Percentiles rank a stretch among this genome's conserved stretches.
Evolutionary conservation across 2,329 filamentous ascomycete species (phyloP).

Genomic region (Fusarium staphyleae): DNA sequence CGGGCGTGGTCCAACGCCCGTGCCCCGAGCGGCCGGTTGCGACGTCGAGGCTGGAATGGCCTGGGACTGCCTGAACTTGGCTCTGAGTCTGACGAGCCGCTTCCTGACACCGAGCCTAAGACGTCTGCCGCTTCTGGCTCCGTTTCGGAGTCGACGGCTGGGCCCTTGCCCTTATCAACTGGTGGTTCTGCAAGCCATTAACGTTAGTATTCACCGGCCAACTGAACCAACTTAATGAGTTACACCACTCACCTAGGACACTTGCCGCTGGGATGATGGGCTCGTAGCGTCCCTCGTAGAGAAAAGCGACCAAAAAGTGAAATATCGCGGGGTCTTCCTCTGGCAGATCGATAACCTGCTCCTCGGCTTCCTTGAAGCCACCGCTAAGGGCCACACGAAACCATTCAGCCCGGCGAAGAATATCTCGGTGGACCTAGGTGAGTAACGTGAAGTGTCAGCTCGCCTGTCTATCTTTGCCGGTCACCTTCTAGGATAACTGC

Average conservation of each 20-base stretch:
- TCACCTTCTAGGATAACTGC: not conserved
- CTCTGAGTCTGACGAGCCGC: conserved; percentile 32
- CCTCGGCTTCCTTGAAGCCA: conserved; percentile 54
- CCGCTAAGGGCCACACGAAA: conserved; percentile 59
- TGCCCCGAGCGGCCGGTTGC: conserved; percentile 13
- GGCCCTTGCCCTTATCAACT: conserved; percentile 53
- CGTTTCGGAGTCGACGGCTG: conserved; percentile 32
- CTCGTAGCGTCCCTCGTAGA: conserved; percentile 56
- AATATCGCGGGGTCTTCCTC: conserved; percentile 61
- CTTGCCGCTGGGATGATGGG: conserved; percentile 54
- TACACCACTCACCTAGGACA: conserved; percentile 46
- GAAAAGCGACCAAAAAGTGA: conserved; percentile 58
- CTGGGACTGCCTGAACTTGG: conserved; percentile 28
- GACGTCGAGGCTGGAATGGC: conserved; percentile 13
- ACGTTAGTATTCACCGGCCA: conserved; percentile 13
- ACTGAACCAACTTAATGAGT: not conserved
- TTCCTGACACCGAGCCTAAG: conserved; percentile 46
- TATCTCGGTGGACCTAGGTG: conserved; percentile 55
- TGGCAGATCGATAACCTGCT: conserved; percentile 56
- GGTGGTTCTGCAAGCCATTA: conserved; percentile 29
- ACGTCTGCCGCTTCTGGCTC: conserved; percentile 38
- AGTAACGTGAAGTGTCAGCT: conserved; percentile 18
- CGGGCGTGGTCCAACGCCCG: conserved; percentile 23
- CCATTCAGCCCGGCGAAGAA: conserved; percentile 56
- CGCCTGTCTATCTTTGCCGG: not conserved